phyloP scores from a whole-genome alignment of 1,284 basidiomycete genomes.

The Puccinia triticina region DNA sequence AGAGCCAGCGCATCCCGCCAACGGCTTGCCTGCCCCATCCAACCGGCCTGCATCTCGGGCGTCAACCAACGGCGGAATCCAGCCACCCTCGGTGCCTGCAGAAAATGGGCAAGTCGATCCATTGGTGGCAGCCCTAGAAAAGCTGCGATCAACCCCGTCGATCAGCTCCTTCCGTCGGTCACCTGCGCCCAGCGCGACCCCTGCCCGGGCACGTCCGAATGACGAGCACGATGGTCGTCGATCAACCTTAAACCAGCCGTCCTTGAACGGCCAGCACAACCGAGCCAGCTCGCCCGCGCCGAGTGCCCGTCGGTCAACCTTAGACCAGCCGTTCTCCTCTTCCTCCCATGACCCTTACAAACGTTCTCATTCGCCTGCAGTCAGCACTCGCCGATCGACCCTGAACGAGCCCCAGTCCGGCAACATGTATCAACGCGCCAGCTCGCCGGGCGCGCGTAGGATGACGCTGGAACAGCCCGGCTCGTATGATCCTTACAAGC shows the following conservation, averaged over 20 bases:
- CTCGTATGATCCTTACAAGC: constrained; percentile 29
- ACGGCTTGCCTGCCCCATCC: constrained; percentile 39
- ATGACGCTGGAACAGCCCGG: background rate
- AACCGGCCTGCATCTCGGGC: constrained; percentile 32
- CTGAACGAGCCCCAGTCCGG: background rate
- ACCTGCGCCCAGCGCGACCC: constrained; percentile 34
- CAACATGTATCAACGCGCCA: constrained; percentile 14
- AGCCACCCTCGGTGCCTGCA: constrained; percentile 44
- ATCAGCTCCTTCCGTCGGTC: constrained; percentile 40
- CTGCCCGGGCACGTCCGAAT: background rate
- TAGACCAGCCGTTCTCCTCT: constrained; percentile 12
- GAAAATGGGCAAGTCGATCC: constrained; percentile 46
- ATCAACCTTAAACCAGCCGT: constrained; percentile 9
- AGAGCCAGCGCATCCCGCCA: constrained; percentile 5
- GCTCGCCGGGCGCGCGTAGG: background rate
- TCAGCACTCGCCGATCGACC: constrained; percentile 1
- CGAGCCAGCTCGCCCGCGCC: constrained; percentile 49
- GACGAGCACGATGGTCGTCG: constrained; percentile 27
- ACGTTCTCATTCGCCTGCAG: constrained; percentile 25
- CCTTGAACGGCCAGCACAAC: constrained; percentile 10
- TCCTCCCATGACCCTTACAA: constrained; percentile 26
- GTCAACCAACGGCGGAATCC: constrained; percentile 24
- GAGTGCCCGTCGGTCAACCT: background rate
- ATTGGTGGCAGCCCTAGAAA: constrained; percentile 47
- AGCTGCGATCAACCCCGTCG: constrained; percentile 48